These are phyloP conservation scores for Parastagonospora nodorum DNA, from an alignment of 2,329 filamentous ascomycete genomes.

Conservation along the genomic window DNA sequence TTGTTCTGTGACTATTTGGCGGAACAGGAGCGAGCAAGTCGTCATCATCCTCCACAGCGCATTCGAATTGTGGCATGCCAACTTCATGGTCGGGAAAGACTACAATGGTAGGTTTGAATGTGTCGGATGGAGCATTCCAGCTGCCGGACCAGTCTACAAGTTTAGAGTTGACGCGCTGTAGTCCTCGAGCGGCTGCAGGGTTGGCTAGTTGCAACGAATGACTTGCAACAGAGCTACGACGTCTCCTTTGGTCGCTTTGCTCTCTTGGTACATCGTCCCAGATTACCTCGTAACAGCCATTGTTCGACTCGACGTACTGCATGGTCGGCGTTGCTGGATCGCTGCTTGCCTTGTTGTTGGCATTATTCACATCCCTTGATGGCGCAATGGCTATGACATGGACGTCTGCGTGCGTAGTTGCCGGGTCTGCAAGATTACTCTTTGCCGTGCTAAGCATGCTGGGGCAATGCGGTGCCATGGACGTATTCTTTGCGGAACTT, in stretches of 20 bases:
- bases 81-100: conserved; percentile 36
- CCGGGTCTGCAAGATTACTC: conserved; percentile 31
- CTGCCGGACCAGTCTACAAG: conserved; percentile 36
- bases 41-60: conserved; percentile 25
- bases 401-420: conserved; percentile 41
- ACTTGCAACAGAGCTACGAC: conserved; percentile 28
- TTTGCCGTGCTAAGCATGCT: conserved; percentile 16
- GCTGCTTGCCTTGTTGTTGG: conserved; percentile 2
- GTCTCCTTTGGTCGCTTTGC: conserved; percentile 2
- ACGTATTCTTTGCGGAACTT: neutral
- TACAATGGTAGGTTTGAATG: conserved; percentile 31
- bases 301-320: conserved; percentile 38
- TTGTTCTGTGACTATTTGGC: conserved; percentile 38
- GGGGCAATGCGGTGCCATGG: conserved; percentile 8
- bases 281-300: conserved; percentile 35
- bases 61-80: conserved; percentile 9
- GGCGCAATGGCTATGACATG: conserved; percentile 40
- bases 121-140: conserved; percentile 15
- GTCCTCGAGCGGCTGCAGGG: conserved; percentile 19
- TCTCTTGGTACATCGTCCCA: conserved; percentile 35
- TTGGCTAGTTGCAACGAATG: conserved; percentile 17
- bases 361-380: conserved; percentile 7
- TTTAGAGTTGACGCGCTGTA: conserved; percentile 39
- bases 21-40: conserved; percentile 25
- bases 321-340: conserved; percentile 39